These are phyloP conservation scores for Suillus plorans DNA, from an alignment of 768 basidiomycete genomes.

Conservation along the genomic window DNA sequence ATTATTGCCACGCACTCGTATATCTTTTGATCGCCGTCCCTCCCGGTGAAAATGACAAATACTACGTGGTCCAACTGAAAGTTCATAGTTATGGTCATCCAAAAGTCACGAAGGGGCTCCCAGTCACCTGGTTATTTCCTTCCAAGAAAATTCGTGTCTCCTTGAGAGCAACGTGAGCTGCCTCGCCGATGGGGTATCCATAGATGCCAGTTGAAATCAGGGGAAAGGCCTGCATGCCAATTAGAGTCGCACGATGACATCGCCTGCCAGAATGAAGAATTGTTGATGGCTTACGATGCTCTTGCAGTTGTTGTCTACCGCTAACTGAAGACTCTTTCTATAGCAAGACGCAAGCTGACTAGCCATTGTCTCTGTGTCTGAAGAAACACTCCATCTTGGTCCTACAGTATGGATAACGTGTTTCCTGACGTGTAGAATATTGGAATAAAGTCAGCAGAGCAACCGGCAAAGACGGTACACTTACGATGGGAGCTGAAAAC, in stretches of 20 bases:
- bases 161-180: constrained; percentile 68
- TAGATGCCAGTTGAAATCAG: constrained; percentile 81
- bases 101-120: not conserved
- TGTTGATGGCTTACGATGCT: constrained; percentile 50
- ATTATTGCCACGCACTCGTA: constrained; percentile 54
- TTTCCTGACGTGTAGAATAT: constrained; percentile 38
- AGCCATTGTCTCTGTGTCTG: constrained; percentile 44
- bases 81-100: not conserved
- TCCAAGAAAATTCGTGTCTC: constrained; percentile 59
- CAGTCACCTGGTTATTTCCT: constrained; percentile 43
- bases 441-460: not conserved
- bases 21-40: constrained; percentile 56
- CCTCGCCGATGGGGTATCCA: constrained; percentile 72
- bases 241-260: not conserved
- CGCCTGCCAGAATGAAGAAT: not conserved
- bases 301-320: constrained; percentile 55
- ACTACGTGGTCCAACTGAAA: constrained; percentile 66
- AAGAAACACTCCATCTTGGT: constrained; percentile 54
- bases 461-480: constrained; percentile 26
- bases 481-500: constrained; percentile 75
- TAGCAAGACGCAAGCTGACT: constrained; percentile 69
- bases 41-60: constrained; percentile 64
- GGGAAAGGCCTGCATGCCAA: constrained; percentile 63
- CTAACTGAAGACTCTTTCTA: constrained; percentile 57
- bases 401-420: constrained; percentile 84